Evolutionary conservation across 2,329 filamentous ascomycete species (phyloP), one percentile per base, ranked within the genome.

Genomic region (Ceratocystis lukuohia): DNA sequence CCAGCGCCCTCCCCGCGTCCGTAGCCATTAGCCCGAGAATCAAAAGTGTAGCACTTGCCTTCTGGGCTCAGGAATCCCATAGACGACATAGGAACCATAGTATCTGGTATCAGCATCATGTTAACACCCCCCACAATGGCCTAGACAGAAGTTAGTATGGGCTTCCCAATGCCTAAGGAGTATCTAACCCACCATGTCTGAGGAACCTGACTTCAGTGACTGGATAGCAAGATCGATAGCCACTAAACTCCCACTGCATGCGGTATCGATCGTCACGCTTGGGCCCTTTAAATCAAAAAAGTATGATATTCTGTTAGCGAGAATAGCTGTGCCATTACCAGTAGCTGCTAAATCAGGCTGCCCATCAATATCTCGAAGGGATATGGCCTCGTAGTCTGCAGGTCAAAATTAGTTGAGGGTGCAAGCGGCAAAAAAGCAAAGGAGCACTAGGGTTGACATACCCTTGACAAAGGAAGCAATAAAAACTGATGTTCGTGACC

Each of bases 1-100:
- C 79, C 83, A 30, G 82, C 76, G 0, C 85, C 86, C 70, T 88
- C 86, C 1, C 84, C 85, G 41, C 85, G 78, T 0, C 81, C 84
- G 70, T 88, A 88, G 0, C 86, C 86, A 67, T 83, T 81, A 20
- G 83, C 85, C 2, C 78, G 77, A n/a, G 76, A 71, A 70, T 85
- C 84, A 70, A 82, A 86, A 4, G 80, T 81, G 68, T 79, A 79
- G 45, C 76, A 79, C 67, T 76, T 80, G 1, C 81, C 80, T 66
- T 80, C 77, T 1, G 79, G 76, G 56, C 80, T 80, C 0, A 83
- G 73, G 64, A 83, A 81, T 68, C 80, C 81, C 20, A 82, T 3
- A 77, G 79, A 68, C 1, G 79, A 80, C 80, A 82, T 83, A 1
- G 80, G 79, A 74, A 82, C 80, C 70, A 82, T 81, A 3, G 80